These are phyloP conservation scores for Bremia lactucae DNA, from an alignment of 352 stramenopile genomes.

Conservation along the genomic window DNA sequence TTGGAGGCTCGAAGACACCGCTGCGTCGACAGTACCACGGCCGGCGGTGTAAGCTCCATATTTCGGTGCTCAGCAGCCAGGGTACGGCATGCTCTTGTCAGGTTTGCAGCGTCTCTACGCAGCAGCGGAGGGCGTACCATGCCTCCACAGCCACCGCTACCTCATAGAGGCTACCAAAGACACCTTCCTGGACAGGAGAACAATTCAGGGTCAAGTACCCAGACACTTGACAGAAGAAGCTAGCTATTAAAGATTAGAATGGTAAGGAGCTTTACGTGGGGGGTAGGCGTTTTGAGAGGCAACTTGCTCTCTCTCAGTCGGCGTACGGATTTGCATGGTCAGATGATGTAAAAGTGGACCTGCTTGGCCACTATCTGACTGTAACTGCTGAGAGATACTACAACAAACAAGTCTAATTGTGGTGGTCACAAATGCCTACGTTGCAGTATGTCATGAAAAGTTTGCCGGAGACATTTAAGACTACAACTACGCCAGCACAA, in stretches of 20 bases:
- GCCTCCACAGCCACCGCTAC: no score
- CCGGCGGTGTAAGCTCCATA: not conserved
- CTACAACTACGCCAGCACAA: no score
- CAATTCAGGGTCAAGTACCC: not conserved
- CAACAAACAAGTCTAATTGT: constrained; percentile 5
- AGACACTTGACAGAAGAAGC: not conserved
- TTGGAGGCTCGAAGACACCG: not conserved
- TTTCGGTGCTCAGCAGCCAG: not conserved
- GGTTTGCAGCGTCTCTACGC: not conserved
- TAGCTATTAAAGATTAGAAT: not conserved
- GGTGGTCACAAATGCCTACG: not conserved
- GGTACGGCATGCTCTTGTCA: not conserved
- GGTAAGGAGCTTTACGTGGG: not conserved
- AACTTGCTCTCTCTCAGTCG: not conserved
- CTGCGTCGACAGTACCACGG: not conserved
- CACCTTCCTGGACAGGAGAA: not conserved
- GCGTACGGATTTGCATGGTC: constrained; percentile 1
- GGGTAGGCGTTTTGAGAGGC: not conserved
- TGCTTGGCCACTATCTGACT: not conserved
- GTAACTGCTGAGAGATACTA: constrained; percentile 1
- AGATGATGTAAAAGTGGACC: no score
- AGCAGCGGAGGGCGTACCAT: no score
- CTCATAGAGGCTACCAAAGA: not conserved
- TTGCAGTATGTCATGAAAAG: constrained; percentile 2
- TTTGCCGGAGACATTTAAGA: not conserved